Percentiles rank a stretch among this genome's conserved stretches.
phyloP scores from a whole-genome alignment of 2,329 filamentous ascomycete species.

The Teratosphaeria gauchensis region DNA sequence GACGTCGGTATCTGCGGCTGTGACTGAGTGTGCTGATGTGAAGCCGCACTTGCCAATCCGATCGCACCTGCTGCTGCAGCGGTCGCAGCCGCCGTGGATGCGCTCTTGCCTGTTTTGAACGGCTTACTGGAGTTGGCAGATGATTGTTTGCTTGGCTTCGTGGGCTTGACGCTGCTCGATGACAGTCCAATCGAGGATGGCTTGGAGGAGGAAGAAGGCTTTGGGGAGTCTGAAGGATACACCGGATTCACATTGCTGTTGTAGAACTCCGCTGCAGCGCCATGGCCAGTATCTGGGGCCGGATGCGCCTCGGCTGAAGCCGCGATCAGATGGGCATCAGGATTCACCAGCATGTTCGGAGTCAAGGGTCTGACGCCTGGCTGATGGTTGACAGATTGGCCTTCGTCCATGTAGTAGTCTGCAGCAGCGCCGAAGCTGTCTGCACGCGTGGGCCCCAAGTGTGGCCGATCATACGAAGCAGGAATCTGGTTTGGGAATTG shows the following conservation, averaged over 20 bases:
- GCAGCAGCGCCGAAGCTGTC: slow-evolving; percentile 42
- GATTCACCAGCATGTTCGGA: slow-evolving; percentile 44
- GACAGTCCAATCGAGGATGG: not conserved
- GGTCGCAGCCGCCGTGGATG: slow-evolving; percentile 3
- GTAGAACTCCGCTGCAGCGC: slow-evolving; percentile 51
- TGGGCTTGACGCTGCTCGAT: slow-evolving; percentile 1
- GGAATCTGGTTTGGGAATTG: slow-evolving; percentile 53
- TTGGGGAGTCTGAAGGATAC: not conserved
- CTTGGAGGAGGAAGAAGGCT: slow-evolving; percentile 13
- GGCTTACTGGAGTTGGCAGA: slow-evolving; percentile 8
- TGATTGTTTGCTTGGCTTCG: slow-evolving; percentile 1
- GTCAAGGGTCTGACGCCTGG: slow-evolving; percentile 48
- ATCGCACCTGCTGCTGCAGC: not conserved
- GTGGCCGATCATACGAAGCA: slow-evolving; percentile 32
- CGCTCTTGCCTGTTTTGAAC: slow-evolving; percentile 6
- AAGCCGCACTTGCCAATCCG: not conserved
- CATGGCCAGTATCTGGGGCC: slow-evolving; percentile 50
- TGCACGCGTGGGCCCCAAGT: slow-evolving; percentile 33
- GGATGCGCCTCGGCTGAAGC: slow-evolving; percentile 44
- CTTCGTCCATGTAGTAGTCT: slow-evolving; percentile 56
- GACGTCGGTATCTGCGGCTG: not conserved
- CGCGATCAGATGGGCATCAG: slow-evolving; percentile 45
- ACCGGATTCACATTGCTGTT: slow-evolving; percentile 17
- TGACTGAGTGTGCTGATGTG: not conserved
- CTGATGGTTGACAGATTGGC: slow-evolving; percentile 49